A percentile compares a stretch with the other conserved stretches of the same genome.
phyloP scores from a whole-genome alignment of 2,329 filamentous ascomycete genomes.

The Fusarium sp. region DNA sequence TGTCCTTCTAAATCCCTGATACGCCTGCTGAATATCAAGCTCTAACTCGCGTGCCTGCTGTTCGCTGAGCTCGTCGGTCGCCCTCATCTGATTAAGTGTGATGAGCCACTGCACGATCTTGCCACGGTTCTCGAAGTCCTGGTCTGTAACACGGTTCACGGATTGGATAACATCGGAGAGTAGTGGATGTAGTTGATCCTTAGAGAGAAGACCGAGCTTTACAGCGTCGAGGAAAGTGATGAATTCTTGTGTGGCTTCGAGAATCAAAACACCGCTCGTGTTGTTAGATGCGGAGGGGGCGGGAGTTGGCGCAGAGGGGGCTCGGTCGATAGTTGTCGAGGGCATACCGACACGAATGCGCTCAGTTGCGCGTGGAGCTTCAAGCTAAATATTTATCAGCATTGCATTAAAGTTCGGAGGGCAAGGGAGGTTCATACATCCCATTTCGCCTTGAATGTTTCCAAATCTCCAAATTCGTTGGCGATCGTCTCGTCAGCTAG shows the following conservation, averaged over 20 bases:
- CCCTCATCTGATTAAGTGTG: conserved; percentile 96
- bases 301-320: conserved; percentile 61
- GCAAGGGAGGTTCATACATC: conserved; percentile 69
- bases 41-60: conserved; percentile 90
- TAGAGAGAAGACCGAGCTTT: conserved; percentile 90
- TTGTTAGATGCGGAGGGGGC: conserved; percentile 60
- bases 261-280: conserved; percentile 76
- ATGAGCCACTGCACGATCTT: conserved; percentile 99
- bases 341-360: conserved; percentile 92
- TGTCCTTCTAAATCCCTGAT: conserved; percentile 90
- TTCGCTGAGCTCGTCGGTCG: conserved; percentile 88
- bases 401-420: rapidly evolving
- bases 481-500: conserved; percentile 91
- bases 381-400: conserved; percentile 70
- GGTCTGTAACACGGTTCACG: conserved; percentile 95
- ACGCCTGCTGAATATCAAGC: conserved; percentile 93
- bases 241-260: conserved; percentile 96
- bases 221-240: conserved; percentile 98
- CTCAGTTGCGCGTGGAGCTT: conserved; percentile 94
- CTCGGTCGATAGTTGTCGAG: conserved; percentile 78
- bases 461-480: conserved; percentile 87
- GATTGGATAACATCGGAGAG: conserved; percentile 96
- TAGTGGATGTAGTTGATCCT: conserved; percentile 95
- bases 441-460: conserved; percentile 93
- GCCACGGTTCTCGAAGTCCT: conserved; percentile 92